Evolutionary conservation across 768 basidiomycete genomes (phyloP), one percentile per base, ranked within the genome.

Genomic region (Russula griseocarnosa): DNA sequence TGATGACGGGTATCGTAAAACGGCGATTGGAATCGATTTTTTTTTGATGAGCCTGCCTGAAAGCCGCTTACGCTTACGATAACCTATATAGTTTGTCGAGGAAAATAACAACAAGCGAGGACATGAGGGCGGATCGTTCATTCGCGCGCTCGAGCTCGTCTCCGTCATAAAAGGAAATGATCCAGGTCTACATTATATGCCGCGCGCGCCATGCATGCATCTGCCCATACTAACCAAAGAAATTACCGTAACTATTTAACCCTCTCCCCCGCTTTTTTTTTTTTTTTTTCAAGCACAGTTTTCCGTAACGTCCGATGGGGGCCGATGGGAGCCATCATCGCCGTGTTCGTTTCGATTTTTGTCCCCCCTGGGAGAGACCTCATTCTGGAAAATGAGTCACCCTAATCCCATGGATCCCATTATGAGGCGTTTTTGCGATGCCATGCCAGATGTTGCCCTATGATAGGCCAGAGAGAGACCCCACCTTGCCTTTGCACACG

Each of bases 281-380:
- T 16, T 36, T 54, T 55, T 34, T 55, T 55, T 55, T 55, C 53
- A 42, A 50, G n/a, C 47, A 47, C 58, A 59, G 58, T 59, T 52
- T 30, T 32, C 38, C 26, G 8, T n/a, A n/a, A n/a, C n/a, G n/a
- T 42, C 58, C 26, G 36, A 52, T 28, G 24, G 24, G 24, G 38
- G 38, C 38, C 38, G 38, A 40, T 18, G 38, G 38, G 38, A 18
- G 10, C 3, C 26, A 49, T 6, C 52, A 24, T 22, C 53, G n/a
- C 34, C 24, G 32, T 4, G n/a, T 36, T 22, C 52, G 49, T 14
- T 22, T 18, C 50, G 20, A 34, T 9, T 22, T 13, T 36, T 13
- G n/a, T n/a, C n/a, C n/a, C n/a, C 22, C 46, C 11, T 9, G 20
- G 14, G 38, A 2, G 36, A 0, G 3, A n/a, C 46, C 52, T 54